These are phyloP conservation scores for Bolboschoenoplectus hybrid DNA, from an alignment of 202 grass and related monocot genomes.

Conservation along the genomic window DNA sequence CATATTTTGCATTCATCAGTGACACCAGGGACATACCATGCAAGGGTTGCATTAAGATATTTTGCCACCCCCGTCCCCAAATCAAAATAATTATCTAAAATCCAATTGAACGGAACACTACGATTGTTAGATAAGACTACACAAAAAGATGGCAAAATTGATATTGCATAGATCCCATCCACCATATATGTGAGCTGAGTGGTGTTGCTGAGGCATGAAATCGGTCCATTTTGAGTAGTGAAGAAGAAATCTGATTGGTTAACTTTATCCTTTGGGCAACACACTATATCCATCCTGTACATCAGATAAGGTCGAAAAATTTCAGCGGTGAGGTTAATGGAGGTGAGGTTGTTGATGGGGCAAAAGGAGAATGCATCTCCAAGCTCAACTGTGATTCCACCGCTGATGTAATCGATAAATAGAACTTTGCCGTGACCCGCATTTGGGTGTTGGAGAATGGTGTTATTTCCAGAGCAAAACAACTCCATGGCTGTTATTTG, in stretches of 20 bases:
- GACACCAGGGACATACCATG: constrained; percentile 35
- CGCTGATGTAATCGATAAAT: constrained; percentile 10
- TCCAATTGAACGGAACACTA: background rate
- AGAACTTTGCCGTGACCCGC: constrained; percentile 36
- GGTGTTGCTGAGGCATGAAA: constrained; percentile 35
- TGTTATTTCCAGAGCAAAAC: constrained; percentile 45
- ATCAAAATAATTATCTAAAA: background rate
- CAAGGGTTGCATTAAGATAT: constrained; percentile 29
- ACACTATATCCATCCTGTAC: background rate
- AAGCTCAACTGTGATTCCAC: background rate
- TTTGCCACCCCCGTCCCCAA: background rate
- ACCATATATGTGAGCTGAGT: constrained; percentile 48
- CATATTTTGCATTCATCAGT: constrained; percentile 43
- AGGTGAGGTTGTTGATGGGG: constrained; percentile 40
- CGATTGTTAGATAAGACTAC: constrained; percentile 28
- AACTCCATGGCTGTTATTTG: constrained; percentile 29
- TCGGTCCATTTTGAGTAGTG: constrained; percentile 31
- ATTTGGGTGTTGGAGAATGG: constrained; percentile 33
- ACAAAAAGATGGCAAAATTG: constrained; percentile 41
- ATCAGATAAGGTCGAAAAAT: background rate
- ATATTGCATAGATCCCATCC: background rate
- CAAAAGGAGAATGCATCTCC: constrained; percentile 26
- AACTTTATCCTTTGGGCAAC: constrained; percentile 35
- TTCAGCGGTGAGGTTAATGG: constrained; percentile 28
- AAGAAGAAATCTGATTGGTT: background rate